Percentiles rank a stretch among this genome's conserved stretches.
Conservation (phyloP, 2,329 filamentous ascomycete species). For the Phyllosticta citriasiana region DNA sequence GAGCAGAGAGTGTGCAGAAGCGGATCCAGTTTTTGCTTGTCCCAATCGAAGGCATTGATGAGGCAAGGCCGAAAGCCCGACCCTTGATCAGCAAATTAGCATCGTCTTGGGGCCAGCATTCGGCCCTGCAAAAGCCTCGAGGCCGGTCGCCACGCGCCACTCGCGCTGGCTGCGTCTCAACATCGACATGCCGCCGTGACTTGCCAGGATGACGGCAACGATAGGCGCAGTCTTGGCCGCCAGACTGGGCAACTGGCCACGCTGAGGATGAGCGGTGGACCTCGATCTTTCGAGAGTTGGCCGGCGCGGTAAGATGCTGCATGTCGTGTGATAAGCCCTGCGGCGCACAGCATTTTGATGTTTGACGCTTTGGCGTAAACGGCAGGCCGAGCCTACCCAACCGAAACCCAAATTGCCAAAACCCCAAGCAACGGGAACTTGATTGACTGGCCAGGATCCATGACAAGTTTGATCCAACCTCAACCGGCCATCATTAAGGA, state of each 20-base stretch:
- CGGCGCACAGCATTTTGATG: background rate
- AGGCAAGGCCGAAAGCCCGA: constrained; percentile 8
- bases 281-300: background rate
- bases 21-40: background rate
- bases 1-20: background rate
- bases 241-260: background rate
- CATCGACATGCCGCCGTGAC: background rate
- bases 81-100: constrained; percentile 4
- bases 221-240: background rate
- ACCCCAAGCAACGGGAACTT: background rate
- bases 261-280: background rate
- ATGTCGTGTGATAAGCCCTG: background rate
- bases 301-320: background rate
- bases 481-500: background rate
- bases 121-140: background rate
- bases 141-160: constrained; percentile 3
- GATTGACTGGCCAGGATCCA: background rate
- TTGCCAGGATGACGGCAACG: background rate
- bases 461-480: background rate
- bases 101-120: constrained; percentile 1
- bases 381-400: background rate
- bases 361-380: constrained; percentile 3
- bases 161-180: background rate
- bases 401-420: background rate
- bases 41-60: background rate